Evolutionary conservation across 1,139 yeast genomes (phyloP), one percentile per base, ranked within the genome.

Genomic region (Tardiomyces depauwii): DNA sequence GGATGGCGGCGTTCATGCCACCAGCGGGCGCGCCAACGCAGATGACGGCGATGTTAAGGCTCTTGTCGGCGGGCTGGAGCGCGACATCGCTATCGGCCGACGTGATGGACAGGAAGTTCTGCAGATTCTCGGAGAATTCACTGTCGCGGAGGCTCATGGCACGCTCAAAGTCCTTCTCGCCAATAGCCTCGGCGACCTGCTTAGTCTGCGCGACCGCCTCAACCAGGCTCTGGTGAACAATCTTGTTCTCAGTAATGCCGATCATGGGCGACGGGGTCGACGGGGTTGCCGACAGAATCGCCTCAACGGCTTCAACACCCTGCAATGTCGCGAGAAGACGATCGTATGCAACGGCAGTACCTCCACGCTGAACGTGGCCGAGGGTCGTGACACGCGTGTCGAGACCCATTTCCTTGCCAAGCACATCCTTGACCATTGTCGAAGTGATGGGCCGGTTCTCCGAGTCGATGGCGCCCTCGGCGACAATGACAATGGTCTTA

Each of bases 351-450:
- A 88, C 96, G 2, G 98, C 96, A 41, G 94, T 76, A 63, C 98
- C 98, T 68, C 98, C 98, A 69, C 98, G 80, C 72, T 91, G 98
- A 44, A 91, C 96, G 63, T 91, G 98, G 40, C 98, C 98, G 55
- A 91, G 73, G 23, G 94, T 87, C 44, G 98, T 91, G 58, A 89
- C 82, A 66, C 98, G 78, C 18, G 97, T 89, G 61, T 91, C 98
- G 47, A 91, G 74, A 7, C 95, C 95, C 54, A 89, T 73, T 10
- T 50, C 47, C 46, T 78, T 81, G 44, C 82, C 91, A 52, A 91
- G 74, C 14, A 82, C 87, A 45, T 84, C 75, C 65, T 83, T 83
- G 46, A 91, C 96, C 53, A 80, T 79, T 47, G 77, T 78, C 14
- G 95, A 74, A 21, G 88, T 74, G 53, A 91, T 86, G 47, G 94